phyloP scores from a whole-genome alignment of 495 filamentous ascomycete genomes.

The Elaphomyces granulatus region DNA sequence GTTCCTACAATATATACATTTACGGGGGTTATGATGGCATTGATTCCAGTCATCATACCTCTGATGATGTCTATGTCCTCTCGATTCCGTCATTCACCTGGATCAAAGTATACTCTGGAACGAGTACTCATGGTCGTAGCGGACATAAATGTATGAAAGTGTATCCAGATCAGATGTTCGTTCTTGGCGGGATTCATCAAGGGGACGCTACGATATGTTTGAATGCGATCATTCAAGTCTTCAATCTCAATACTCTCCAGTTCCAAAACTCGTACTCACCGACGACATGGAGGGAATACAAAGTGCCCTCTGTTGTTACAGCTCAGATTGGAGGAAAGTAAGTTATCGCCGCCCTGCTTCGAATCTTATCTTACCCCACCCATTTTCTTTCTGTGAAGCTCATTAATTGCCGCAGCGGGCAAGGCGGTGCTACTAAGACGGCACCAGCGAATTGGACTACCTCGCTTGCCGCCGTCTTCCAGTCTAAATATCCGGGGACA shows the following conservation, averaged over 20 bases:
- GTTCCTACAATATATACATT: constrained; percentile 47
- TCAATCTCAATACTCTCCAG: constrained; percentile 37
- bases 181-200: constrained; percentile 39
- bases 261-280: constrained; percentile 45
- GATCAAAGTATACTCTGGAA: constrained; percentile 37
- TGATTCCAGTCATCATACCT: constrained; percentile 16
- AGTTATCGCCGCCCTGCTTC: neutral
- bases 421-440: constrained; percentile 36
- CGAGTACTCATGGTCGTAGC: constrained; percentile 29
- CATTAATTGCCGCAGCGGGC: constrained; percentile 7
- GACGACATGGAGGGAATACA: constrained; percentile 34
- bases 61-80: constrained; percentile 50
- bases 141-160: constrained; percentile 47
- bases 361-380: neutral
- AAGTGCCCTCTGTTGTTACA: constrained; percentile 36
- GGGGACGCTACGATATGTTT: constrained; percentile 27
- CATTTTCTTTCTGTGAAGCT: neutral
- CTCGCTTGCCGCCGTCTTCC: constrained; percentile 34
- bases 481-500: constrained; percentile 29
- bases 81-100: constrained; percentile 56
- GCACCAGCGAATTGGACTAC: constrained; percentile 29
- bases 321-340: constrained; percentile 40
- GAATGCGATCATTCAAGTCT: constrained; percentile 35
- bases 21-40: constrained; percentile 49
- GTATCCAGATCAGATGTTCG: constrained; percentile 53